A percentile compares a stretch with the other conserved stretches of the same genome.
These are phyloP conservation scores for Calonectria multiphialidica DNA, from an alignment of 2,329 filamentous ascomycete species.

Conservation along the genomic window DNA sequence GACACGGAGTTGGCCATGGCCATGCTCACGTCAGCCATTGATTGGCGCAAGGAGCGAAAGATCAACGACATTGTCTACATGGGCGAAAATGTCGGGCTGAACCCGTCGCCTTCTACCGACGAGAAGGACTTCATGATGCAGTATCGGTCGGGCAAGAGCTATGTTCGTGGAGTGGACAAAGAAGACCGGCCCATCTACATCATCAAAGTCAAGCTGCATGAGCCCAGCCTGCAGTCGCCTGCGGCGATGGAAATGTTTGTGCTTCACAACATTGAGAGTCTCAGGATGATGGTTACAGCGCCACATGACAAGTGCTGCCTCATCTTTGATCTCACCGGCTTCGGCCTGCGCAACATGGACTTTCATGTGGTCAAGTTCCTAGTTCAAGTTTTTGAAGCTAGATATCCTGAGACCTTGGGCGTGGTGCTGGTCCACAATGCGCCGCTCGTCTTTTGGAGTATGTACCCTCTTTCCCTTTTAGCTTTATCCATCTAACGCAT, in stretches of 20 bases:
- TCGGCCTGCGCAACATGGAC: constrained; percentile 81
- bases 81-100: constrained; percentile 49
- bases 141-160: constrained; percentile 53
- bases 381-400: constrained; percentile 83
- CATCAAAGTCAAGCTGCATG: constrained; percentile 45
- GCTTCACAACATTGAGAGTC: constrained; percentile 55
- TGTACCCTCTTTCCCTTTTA: constrained; percentile 1
- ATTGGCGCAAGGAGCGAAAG: constrained; percentile 51
- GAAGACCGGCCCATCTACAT: constrained; percentile 51
- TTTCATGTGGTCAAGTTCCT: constrained; percentile 83
- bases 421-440: constrained; percentile 80
- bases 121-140: constrained; percentile 53
- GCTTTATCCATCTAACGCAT: background rate
- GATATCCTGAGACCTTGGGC: constrained; percentile 81
- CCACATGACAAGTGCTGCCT: constrained; percentile 50
- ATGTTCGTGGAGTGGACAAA: constrained; percentile 52
- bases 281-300: constrained; percentile 42
- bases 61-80: constrained; percentile 49
- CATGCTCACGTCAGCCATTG: constrained; percentile 72
- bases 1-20: constrained; percentile 92
- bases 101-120: constrained; percentile 35
- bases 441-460: constrained; percentile 75
- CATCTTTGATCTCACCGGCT: constrained; percentile 80
- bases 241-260: constrained; percentile 52
- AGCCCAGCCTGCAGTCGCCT: constrained; percentile 46